These are phyloP conservation scores for Nepenthes gracilis DNA, from an alignment of 148 eudicot species.

Conservation along the genomic window DNA sequence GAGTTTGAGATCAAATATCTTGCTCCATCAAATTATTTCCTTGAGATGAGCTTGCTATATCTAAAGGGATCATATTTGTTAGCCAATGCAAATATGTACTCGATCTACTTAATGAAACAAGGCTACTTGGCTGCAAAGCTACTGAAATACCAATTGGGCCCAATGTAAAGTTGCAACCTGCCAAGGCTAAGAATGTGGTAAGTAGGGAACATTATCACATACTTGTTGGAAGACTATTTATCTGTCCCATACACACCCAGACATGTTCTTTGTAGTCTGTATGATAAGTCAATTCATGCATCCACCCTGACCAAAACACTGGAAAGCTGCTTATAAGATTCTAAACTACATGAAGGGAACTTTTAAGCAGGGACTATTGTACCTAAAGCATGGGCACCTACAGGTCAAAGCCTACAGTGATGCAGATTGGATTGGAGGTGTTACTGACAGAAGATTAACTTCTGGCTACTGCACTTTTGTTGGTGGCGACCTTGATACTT, in stretches of 20 bases:
- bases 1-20: not conserved
- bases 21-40: not conserved
- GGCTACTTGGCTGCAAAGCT: slow-evolving; percentile 1
- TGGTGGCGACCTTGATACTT: too few species aligned
- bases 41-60: not conserved
- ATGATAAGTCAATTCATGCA: not conserved
- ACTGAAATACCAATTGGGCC: not conserved
- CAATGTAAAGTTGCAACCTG: not conserved
- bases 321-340: not conserved
- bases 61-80: not conserved
- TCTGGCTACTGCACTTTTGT: too few species aligned
- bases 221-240: slow-evolving; percentile 5
- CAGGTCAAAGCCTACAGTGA: too few species aligned
- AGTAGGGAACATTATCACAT: not conserved
- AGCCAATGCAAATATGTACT: not conserved
- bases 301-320: not conserved
- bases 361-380: too few species aligned
- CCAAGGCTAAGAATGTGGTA: not conserved
- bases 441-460: too few species aligned
- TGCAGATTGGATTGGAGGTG: too few species aligned
- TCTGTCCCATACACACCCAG: slow-evolving; percentile 4
- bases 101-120: not conserved
- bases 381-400: too few species aligned
- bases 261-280: not conserved
- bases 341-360: not conserved